Evolutionary conservation across 192 early-diverging fungal species (phyloP), one percentile per base, ranked within the genome.

Genomic region (Linnemannia elongata): DNA sequence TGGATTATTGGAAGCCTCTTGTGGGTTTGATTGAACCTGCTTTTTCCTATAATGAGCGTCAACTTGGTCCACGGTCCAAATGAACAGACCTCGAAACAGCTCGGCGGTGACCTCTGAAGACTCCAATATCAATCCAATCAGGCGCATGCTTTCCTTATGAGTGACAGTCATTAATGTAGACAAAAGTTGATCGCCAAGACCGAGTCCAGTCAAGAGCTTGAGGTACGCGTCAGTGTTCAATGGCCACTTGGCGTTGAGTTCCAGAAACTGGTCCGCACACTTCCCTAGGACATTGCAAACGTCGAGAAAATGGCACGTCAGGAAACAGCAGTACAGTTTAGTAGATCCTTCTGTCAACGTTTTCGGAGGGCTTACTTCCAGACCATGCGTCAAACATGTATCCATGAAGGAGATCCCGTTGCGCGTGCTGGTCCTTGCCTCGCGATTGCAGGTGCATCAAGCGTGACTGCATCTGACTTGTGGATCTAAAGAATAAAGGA

Each of bases 361-460:
- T 8, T 8, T 35, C 36, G 4, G 27, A 33, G 20, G 13, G 57
- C 79, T 70, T 75, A 87, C 85, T 57, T 52, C 38, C 27, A 12
- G 85, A 78, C 85, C 85, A 87, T 10, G 79, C 76, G 57, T 87
- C 85, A 60, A 87, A 81, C 57, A 87, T 75, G 68, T 81, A 87
- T 9, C 85, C 85, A 68, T 87, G 85, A 12, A 87, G 18, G 9
- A 87, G 70, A 4, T 36, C 52, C 54, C 18, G 39, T 15, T 75
- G 69, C 27, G 49, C 30, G 12, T 38, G 15, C 0, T n/a, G 45
- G 49, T 86, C 75, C 13, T 20, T 68, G 18, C 78, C 6, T 9
- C 15, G 33, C 4, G 78, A 55, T 4, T 81, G 52, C 33, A 80
- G 38, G 8, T 20, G 35, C 66, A 35, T 75, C 52, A 85, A 47